phyloP scores from a whole-genome alignment of 164 flowering plant genomes.

The Nelumbo lutea region DNA sequence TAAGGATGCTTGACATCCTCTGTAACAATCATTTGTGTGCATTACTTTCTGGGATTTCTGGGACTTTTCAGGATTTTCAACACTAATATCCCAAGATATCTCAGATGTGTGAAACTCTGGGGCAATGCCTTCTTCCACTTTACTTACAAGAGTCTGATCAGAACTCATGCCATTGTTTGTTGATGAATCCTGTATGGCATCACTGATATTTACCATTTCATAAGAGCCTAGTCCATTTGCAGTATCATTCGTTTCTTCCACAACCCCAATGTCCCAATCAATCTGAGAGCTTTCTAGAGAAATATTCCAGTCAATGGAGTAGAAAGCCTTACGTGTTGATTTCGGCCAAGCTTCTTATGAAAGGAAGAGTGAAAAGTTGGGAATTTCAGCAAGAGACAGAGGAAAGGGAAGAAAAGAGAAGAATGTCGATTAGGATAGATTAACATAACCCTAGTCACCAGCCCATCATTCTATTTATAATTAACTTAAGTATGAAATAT shows the following conservation, averaged over 20 bases:
- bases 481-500: no score
- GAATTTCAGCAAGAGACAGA: no score
- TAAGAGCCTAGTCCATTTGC: conserved; percentile 76
- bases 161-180: conserved; percentile 27
- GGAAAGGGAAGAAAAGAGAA: no score
- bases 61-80: conserved; percentile 46
- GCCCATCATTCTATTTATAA: no score
- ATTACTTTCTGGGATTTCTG: no score
- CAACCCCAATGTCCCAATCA: conserved; percentile 86
- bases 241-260: conserved; percentile 63
- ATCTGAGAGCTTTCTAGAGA: conserved; percentile 71
- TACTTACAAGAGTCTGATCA: conserved; percentile 14
- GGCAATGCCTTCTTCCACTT: conserved; percentile 23
- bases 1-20: no score
- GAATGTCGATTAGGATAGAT: no score
- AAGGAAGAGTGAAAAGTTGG: no score
- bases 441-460: no score
- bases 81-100: conserved; percentile 81
- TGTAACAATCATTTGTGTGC: no score
- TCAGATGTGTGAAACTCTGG: conserved; percentile 44
- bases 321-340: no score
- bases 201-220: conserved; percentile 76
- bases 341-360: no score
- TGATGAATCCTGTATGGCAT: conserved; percentile 33
- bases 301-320: conserved; percentile 75